A percentile compares a stretch with the other conserved stretches of the same genome.
These are phyloP conservation scores for Imleria badia DNA, from an alignment of 768 basidiomycete species.

Conservation along the genomic window DNA sequence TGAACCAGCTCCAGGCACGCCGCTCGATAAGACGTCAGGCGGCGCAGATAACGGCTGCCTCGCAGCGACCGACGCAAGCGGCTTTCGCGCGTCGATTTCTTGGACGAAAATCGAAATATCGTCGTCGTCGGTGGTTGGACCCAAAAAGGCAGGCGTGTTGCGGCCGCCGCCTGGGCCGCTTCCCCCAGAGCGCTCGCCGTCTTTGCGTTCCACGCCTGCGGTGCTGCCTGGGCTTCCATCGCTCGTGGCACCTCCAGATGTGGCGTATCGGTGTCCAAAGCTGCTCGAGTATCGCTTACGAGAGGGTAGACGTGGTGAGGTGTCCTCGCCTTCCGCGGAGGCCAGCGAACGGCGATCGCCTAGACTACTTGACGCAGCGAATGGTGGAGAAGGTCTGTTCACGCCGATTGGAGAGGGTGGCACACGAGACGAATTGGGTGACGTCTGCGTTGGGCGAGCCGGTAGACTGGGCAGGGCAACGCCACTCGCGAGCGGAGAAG, in stretches of 20 bases:
- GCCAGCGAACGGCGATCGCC: constrained; percentile 41
- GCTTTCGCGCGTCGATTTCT: constrained; percentile 71
- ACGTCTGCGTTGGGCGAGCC: constrained; percentile 35
- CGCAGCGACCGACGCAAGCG: constrained; percentile 39
- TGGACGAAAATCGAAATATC: constrained; percentile 78
- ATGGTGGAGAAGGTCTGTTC: constrained; percentile 39
- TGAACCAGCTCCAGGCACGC: neutral
- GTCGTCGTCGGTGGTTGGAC: constrained; percentile 62
- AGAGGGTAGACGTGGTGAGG: constrained; percentile 23
- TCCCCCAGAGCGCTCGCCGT: constrained; percentile 21
- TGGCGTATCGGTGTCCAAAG: constrained; percentile 68
- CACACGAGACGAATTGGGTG: constrained; percentile 43
- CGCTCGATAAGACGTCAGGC: neutral
- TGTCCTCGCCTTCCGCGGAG: constrained; percentile 37
- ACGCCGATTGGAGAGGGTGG: constrained; percentile 40
- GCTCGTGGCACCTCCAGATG: constrained; percentile 43
- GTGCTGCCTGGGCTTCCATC: constrained; percentile 29
- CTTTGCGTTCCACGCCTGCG: constrained; percentile 19
- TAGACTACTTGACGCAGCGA: constrained; percentile 43
- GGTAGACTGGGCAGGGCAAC: constrained; percentile 33
- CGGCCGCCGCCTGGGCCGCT: constrained; percentile 19
- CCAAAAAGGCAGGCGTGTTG: constrained; percentile 41
- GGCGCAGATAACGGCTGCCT: constrained; percentile 9
- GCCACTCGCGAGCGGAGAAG: constrained; percentile 42
- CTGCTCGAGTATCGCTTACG: constrained; percentile 76